Evolutionary conservation across 2,329 filamentous ascomycete genomes (phyloP).

Genomic region (Epichloe glyceriae): DNA sequence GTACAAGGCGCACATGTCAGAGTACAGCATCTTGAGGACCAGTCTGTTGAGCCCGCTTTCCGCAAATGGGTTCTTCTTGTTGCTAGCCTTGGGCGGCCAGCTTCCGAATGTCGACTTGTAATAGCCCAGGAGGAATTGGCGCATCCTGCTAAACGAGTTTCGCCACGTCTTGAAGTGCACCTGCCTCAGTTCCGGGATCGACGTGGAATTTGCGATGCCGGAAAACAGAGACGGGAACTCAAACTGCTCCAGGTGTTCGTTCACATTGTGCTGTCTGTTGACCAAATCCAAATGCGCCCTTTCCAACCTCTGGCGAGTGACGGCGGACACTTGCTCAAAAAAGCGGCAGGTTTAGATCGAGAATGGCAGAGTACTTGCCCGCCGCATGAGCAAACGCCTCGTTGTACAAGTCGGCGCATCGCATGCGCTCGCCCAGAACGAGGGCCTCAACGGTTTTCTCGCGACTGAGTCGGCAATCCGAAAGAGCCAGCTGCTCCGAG

Average conservation of each 20-base stretch:
- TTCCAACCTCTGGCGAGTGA: constrained; percentile 69
- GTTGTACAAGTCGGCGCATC: constrained; percentile 69
- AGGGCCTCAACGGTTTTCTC: constrained; percentile 85
- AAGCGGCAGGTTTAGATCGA: constrained; percentile 52
- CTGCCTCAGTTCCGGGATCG: constrained; percentile 58
- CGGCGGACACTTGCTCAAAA: constrained; percentile 57
- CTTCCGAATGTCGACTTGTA: constrained; percentile 47
- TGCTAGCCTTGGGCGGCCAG: constrained; percentile 86
- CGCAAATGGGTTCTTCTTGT: constrained; percentile 81
- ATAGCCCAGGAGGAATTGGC: constrained; percentile 58
- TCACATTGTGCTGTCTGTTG: constrained; percentile 56
- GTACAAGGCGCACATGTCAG: constrained; percentile 76
- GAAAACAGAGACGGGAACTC: constrained; percentile 85
- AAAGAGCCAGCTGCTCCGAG: constrained; percentile 62
- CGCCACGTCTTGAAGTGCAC: constrained; percentile 81
- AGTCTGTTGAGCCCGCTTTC: constrained; percentile 77
- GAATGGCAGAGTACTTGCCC: constrained; percentile 69
- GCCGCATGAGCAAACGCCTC: constrained; percentile 87
- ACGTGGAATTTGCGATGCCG: constrained; percentile 75
- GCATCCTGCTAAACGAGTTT: constrained; percentile 58
- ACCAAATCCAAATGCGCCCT: constrained; percentile 70
- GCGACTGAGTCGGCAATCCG: constrained; percentile 67
- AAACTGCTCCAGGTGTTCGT: constrained; percentile 67
- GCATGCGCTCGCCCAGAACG: constrained; percentile 79
- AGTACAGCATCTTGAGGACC: constrained; percentile 70